Percentiles rank a stretch among this genome's conserved stretches.
Conservation (phyloP, 305 asterid species). For the Fraxinus dipetala region DNA sequence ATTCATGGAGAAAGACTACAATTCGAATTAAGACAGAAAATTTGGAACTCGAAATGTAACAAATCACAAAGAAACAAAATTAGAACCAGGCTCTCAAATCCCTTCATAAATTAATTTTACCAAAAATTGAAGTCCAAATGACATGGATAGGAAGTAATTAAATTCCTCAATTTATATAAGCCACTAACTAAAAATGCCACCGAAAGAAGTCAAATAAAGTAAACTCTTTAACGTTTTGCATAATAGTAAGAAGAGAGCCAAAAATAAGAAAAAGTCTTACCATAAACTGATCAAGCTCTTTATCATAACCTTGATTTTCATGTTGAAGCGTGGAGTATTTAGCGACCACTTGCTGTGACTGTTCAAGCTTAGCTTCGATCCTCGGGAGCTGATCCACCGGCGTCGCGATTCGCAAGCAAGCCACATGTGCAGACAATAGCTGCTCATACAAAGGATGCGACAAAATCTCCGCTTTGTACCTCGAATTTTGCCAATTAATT, state of each 20-base stretch:
- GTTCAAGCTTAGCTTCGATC: slow-evolving; percentile 48
- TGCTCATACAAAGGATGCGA: slow-evolving; percentile 54
- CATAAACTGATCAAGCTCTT: slow-evolving; percentile 55
- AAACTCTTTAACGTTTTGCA: neutral
- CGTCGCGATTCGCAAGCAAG: slow-evolving; percentile 48
- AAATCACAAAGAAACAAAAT: neutral
- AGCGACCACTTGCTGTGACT: slow-evolving; percentile 43
- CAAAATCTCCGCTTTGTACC: slow-evolving; percentile 41
- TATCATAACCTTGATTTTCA: slow-evolving; percentile 31
- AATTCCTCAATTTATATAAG: neutral
- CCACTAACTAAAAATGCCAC: neutral
- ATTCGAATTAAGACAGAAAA: neutral
- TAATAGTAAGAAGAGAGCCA: neutral
- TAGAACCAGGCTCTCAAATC: neutral
- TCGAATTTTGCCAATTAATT: slow-evolving; percentile 43
- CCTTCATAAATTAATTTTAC: neutral
- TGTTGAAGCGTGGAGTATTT: slow-evolving; percentile 41
- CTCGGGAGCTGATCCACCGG: slow-evolving; percentile 61
- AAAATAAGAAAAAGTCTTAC: slow-evolving; percentile 11
- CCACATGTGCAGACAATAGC: slow-evolving; percentile 44
- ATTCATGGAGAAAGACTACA: neutral
- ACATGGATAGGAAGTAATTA: neutral
- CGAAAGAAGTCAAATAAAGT: neutral
- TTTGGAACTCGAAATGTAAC: neutral
- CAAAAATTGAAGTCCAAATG: neutral